Conservation (phyloP, 2,329 filamentous ascomycete genomes). For the Diaporthe destruens region DNA sequence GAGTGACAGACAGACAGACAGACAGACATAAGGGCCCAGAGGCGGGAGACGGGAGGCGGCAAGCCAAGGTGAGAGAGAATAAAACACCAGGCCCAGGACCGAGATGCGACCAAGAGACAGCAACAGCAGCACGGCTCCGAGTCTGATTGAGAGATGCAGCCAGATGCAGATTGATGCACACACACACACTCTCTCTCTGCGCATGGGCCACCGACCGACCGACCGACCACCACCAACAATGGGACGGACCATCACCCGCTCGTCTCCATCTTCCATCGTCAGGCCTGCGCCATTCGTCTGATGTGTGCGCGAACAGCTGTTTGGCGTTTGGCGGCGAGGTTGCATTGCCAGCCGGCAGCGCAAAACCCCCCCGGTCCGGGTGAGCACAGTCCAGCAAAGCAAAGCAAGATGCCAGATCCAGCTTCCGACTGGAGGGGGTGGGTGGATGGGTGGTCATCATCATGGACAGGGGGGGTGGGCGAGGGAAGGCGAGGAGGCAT, state of each 20-base stretch:
- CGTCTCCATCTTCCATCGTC: not conserved
- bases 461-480: not conserved
- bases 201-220: not conserved
- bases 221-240: conserved; percentile 1
- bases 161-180: conserved; percentile 34
- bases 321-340: not conserved
- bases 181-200: too few relatives aligned
- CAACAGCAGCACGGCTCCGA: not conserved
- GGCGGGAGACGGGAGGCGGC: not conserved
- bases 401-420: conserved; percentile 25
- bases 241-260: not conserved
- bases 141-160: conserved; percentile 17
- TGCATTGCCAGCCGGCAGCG: conserved; percentile 29
- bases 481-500: too few relatives aligned
- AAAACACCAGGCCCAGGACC: conserved; percentile 28
- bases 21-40: not conserved
- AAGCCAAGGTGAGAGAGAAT: conserved; percentile 11
- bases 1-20: too few relatives aligned
- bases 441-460: not conserved
- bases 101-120: conserved; percentile 25
- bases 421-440: conserved; percentile 22
- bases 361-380: not conserved
- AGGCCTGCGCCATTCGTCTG: conserved; percentile 14
- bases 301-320: conserved; percentile 28
- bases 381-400: conserved; percentile 5